These are phyloP conservation scores for Apiotrichum gamsii DNA, from an alignment of 1,284 basidiomycete genomes.

Conservation along the genomic window DNA sequence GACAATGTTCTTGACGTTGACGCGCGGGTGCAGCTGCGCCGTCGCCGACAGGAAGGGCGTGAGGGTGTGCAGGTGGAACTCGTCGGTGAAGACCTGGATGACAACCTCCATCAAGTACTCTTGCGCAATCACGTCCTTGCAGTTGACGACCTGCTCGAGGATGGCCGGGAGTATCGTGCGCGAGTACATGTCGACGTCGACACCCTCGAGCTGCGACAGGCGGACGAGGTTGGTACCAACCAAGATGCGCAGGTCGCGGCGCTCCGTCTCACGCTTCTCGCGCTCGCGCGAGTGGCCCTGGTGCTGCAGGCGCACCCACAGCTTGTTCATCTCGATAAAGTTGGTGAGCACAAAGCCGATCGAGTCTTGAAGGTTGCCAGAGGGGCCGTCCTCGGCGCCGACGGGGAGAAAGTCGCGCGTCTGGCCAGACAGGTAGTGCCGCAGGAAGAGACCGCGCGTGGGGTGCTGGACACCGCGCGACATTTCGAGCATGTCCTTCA, in stretches of 20 bases:
- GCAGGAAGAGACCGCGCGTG: slow-evolving; percentile 81
- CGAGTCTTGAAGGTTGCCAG: slow-evolving; percentile 84
- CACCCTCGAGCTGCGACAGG: slow-evolving; percentile 84
- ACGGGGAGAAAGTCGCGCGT: slow-evolving; percentile 88
- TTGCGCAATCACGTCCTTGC: slow-evolving; percentile 94
- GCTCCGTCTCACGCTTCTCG: slow-evolving; percentile 90
- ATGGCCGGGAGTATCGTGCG: slow-evolving; percentile 76
- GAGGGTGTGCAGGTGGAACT: slow-evolving; percentile 88
- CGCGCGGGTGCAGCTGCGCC: slow-evolving; percentile 86
- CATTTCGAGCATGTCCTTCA: slow-evolving; percentile 99
- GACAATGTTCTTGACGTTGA: slow-evolving; percentile 94
- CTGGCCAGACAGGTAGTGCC: slow-evolving; percentile 91
- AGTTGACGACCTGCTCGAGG: slow-evolving; percentile 89
- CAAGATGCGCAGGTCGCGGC: slow-evolving; percentile 82
- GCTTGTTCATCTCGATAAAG: slow-evolving; percentile 98
- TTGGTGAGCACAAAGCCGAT: slow-evolving; percentile 91
- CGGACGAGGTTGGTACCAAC: slow-evolving; percentile 94
- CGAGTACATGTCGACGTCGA: slow-evolving; percentile 85
- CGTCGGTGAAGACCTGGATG: slow-evolving; percentile 95
- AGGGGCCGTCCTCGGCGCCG: slow-evolving; percentile 68
- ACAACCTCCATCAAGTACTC: slow-evolving; percentile 98
- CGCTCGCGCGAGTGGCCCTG: slow-evolving; percentile 90
- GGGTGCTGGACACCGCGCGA: slow-evolving; percentile 89
- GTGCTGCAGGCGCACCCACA: slow-evolving; percentile 94
- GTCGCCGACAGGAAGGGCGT: slow-evolving; percentile 88